These are phyloP conservation scores for Kingdonia uniflora DNA, from an alignment of 164 flowering plant genomes.

Conservation along the genomic window DNA sequence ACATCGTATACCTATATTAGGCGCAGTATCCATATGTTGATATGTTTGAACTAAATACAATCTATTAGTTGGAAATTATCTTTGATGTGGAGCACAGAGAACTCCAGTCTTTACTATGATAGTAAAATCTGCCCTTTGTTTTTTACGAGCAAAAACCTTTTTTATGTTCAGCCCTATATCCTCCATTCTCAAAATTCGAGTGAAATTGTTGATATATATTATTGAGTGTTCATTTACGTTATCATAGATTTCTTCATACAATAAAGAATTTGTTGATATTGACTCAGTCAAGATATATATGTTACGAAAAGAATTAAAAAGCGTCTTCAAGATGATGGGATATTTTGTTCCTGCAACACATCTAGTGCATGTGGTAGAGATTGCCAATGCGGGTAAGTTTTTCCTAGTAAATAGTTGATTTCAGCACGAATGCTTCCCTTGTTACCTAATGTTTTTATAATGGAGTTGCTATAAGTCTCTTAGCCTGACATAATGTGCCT, in stretches of 20 bases:
- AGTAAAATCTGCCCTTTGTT: background rate
- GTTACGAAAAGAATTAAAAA: slow-evolving; percentile 63
- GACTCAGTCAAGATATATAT: slow-evolving; percentile 63
- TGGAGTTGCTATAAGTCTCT: too few species aligned
- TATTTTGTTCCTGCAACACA: slow-evolving; percentile 78
- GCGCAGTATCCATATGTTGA: slow-evolving; percentile 63
- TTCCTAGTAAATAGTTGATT: background rate
- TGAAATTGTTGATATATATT: too few species aligned
- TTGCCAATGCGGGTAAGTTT: slow-evolving; percentile 91
- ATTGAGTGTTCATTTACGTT: background rate
- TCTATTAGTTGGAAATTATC: background rate
- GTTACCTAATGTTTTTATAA: too few species aligned
- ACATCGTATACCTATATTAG: slow-evolving; percentile 43
- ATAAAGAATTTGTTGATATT: slow-evolving; percentile 21
- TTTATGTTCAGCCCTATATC: background rate
- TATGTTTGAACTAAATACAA: background rate
- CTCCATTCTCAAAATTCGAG: too few species aligned
- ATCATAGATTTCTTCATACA: background rate
- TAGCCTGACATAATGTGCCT: background rate
- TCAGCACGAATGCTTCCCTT: background rate
- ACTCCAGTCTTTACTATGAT: background rate
- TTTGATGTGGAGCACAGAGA: background rate
- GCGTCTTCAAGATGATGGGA: slow-evolving; percentile 93
- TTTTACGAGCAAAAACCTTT: background rate
- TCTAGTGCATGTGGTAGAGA: slow-evolving; percentile 73